A percentile compares a stretch with the other conserved stretches of the same genome.
These are phyloP conservation scores for Cryoendolithus antarcticus DNA, from an alignment of 2,329 filamentous ascomycete species.

Conservation along the genomic window DNA sequence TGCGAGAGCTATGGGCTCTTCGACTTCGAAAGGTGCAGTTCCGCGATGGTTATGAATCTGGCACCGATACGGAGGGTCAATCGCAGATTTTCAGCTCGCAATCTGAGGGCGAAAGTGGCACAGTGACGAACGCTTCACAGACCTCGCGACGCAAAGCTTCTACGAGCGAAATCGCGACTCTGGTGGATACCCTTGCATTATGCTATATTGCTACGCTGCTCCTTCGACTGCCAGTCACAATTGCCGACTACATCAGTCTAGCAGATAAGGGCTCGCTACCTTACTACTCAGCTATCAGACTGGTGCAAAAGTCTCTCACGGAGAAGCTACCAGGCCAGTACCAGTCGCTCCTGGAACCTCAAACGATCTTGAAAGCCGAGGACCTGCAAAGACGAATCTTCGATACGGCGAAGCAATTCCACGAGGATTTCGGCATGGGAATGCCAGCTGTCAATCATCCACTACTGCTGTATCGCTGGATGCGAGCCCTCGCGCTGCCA, in stretches of 20 bases:
- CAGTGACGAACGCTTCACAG: constrained; percentile 16
- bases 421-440: constrained; percentile 53
- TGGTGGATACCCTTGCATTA: constrained; percentile 63
- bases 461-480: constrained; percentile 55
- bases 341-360: constrained; percentile 45
- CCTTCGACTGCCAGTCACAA: constrained; percentile 61
- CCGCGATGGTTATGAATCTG: constrained; percentile 25
- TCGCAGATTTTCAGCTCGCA: constrained; percentile 49
- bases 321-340: constrained; percentile 52
- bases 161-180: constrained; percentile 42
- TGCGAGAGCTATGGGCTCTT: constrained; percentile 76
- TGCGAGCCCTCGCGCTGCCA: constrained; percentile 63
- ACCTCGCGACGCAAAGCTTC: constrained; percentile 30
- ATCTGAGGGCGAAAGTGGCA: constrained; percentile 35
- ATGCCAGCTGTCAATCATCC: constrained; percentile 64
- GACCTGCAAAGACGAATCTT: constrained; percentile 54
- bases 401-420: constrained; percentile 51
- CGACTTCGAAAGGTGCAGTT: constrained; percentile 48
- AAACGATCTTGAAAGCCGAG: constrained; percentile 35
- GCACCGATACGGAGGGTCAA: constrained; percentile 21
- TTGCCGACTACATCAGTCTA: constrained; percentile 61
- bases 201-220: constrained; percentile 71
- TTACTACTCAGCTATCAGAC: constrained; percentile 51
- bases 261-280: constrained; percentile 54
- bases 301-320: constrained; percentile 52